These are phyloP conservation scores for Brettanomyces custersianus DNA, from an alignment of 805 yeast genomes.

Conservation along the genomic window DNA sequence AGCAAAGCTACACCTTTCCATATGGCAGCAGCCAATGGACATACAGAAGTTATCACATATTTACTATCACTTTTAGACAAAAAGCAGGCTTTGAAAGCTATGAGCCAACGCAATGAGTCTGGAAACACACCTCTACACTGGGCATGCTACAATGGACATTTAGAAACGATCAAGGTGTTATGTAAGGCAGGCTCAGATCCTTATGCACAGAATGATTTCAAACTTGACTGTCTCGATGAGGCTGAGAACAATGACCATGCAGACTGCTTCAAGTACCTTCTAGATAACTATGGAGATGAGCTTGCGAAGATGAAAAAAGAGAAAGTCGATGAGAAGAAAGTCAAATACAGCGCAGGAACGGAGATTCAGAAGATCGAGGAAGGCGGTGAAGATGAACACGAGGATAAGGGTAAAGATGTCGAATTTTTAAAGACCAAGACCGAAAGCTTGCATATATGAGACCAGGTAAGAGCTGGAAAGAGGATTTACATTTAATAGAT, in stretches of 20 bases:
- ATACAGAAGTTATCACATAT: constrained; percentile 54
- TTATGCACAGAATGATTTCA: constrained; percentile 60
- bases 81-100: constrained; percentile 35
- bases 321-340: constrained; percentile 29
- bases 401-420: constrained; percentile 20
- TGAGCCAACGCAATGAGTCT: constrained; percentile 53
- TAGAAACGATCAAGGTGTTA: constrained; percentile 56
- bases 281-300: constrained; percentile 57
- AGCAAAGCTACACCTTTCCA: constrained; percentile 75
- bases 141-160: constrained; percentile 88
- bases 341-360: constrained; percentile 38
- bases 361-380: constrained; percentile 41
- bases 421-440: constrained; percentile 1
- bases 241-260: constrained; percentile 75
- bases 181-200: constrained; percentile 81
- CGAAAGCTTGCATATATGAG: no score
- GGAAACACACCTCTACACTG: constrained; percentile 96
- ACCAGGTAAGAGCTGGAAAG: no score
- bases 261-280: constrained; percentile 69
- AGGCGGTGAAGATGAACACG: constrained; percentile 31
- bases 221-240: constrained; percentile 80
- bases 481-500: no score
- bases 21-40: constrained; percentile 96
- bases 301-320: constrained; percentile 47
- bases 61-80: constrained; percentile 41